These are phyloP conservation scores for Gonium pectorale DNA, from an alignment of 139 green algal species.

Conservation along the genomic window DNA sequence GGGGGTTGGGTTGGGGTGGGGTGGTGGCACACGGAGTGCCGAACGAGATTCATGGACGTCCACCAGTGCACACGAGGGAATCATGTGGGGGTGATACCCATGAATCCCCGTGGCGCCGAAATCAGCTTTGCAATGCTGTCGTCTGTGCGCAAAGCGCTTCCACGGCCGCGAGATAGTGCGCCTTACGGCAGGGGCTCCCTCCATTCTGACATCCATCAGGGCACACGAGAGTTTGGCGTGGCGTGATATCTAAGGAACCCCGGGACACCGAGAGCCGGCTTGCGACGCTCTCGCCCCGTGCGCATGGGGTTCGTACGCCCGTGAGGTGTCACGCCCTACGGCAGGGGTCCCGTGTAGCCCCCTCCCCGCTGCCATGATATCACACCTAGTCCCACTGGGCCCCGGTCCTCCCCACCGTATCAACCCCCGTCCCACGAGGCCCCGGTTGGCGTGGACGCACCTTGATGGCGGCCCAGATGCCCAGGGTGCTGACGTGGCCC, in stretches of 20 bases:
- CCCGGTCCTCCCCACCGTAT: neutral
- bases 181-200: too few species aligned
- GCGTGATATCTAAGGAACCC: too few species aligned
- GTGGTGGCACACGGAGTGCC: too few species aligned
- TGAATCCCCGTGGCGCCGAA: too few species aligned
- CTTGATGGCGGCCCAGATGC: slow-evolving; percentile 54
- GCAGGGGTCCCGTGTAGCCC: neutral
- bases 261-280: too few species aligned
- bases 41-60: neutral
- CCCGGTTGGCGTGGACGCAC: neutral
- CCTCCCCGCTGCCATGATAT: neutral
- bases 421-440: too few species aligned
- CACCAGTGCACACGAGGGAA: neutral
- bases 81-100: neutral
- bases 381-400: neutral
- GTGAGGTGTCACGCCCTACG: neutral
- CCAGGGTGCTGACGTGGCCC: slow-evolving; percentile 35
- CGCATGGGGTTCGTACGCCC: neutral
- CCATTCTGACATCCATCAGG: too few species aligned
- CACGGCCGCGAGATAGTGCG: too few species aligned
- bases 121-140: too few species aligned
- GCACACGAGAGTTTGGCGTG: too few species aligned
- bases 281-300: neutral
- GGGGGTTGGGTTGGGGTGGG: neutral
- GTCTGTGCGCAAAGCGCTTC: too few species aligned